These are phyloP conservation scores for Coprinellus aureogranulatus DNA, from an alignment of 768 basidiomycete genomes.

Conservation along the genomic window DNA sequence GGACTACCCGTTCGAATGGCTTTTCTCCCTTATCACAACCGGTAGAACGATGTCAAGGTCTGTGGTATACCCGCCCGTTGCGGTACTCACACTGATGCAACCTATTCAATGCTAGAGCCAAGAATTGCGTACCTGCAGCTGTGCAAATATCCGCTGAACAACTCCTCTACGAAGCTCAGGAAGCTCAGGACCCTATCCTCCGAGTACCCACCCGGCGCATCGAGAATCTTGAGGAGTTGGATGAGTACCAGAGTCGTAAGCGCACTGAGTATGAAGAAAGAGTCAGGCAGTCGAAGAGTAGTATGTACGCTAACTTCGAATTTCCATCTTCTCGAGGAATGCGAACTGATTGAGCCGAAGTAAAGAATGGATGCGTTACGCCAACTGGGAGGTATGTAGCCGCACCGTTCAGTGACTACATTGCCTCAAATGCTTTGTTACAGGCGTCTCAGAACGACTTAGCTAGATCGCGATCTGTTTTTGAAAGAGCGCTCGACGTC, in stretches of 20 bases:
- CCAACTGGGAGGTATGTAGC: constrained; percentile 72
- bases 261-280: constrained; percentile 93
- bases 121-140: no score
- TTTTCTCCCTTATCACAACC: no score
- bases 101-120: no score
- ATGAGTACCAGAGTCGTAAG: constrained; percentile 89
- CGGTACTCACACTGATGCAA: no score
- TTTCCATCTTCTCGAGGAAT: background rate
- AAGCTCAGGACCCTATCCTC: no score
- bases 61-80: no score
- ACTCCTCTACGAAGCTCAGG: no score
- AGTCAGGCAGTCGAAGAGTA: constrained; percentile 72
- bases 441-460: constrained; percentile 96
- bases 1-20: no score
- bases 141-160: no score
- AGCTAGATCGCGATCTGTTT: constrained; percentile 90
- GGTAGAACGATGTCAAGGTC: no score
- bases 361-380: constrained; percentile 85
- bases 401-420: background rate
- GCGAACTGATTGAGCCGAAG: constrained; percentile 32
- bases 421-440: background rate
- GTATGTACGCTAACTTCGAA: constrained; percentile 54
- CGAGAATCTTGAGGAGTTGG: constrained; percentile 74
- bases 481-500: constrained; percentile 94
- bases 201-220: no score